phyloP scores from a whole-genome alignment of 108 stramenopile genomes.

The Skeletonema grethae region DNA sequence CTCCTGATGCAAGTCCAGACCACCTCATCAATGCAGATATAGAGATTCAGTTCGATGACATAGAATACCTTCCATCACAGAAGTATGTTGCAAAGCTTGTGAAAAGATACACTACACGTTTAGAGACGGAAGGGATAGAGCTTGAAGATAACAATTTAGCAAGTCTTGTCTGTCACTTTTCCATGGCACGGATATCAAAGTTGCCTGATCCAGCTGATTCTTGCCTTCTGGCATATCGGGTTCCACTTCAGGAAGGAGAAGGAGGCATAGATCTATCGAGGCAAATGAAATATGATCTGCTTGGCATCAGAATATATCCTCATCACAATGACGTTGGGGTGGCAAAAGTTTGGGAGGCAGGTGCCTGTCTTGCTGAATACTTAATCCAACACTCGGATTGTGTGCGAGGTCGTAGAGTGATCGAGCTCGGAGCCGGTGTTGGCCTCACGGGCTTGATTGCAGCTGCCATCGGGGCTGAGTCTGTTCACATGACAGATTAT shows the following conservation, averaged over 20 bases:
- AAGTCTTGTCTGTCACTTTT: constrained; percentile 37
- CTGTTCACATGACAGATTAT: constrained; percentile 74
- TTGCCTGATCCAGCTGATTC: constrained; percentile 41
- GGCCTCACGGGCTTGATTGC: constrained; percentile 66
- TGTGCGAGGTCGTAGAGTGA: constrained; percentile 32
- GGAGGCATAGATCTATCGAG: neutral
- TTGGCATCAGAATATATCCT: constrained; percentile 61
- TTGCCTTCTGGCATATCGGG: constrained; percentile 47
- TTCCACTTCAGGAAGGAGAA: constrained; percentile 14
- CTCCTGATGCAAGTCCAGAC: neutral
- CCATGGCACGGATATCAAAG: constrained; percentile 17
- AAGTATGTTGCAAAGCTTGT: constrained; percentile 51
- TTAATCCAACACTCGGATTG: constrained; percentile 37
- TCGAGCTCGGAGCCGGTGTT: constrained; percentile 75
- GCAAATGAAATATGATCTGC: neutral
- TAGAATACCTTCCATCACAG: constrained; percentile 43
- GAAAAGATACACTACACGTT: constrained; percentile 27
- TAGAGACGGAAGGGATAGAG: constrained; percentile 25
- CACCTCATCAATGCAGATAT: neutral
- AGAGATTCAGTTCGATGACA: constrained; percentile 2
- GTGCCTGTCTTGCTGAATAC: constrained; percentile 66
- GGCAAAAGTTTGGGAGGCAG: constrained; percentile 74
- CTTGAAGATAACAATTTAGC: constrained; percentile 38
- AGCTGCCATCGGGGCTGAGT: constrained; percentile 46
- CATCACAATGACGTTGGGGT: constrained; percentile 79